Evolutionary conservation across 306 rosid genomes (phyloP), one percentile per base, ranked within the genome.

Genomic region (Benincasa hispida): DNA sequence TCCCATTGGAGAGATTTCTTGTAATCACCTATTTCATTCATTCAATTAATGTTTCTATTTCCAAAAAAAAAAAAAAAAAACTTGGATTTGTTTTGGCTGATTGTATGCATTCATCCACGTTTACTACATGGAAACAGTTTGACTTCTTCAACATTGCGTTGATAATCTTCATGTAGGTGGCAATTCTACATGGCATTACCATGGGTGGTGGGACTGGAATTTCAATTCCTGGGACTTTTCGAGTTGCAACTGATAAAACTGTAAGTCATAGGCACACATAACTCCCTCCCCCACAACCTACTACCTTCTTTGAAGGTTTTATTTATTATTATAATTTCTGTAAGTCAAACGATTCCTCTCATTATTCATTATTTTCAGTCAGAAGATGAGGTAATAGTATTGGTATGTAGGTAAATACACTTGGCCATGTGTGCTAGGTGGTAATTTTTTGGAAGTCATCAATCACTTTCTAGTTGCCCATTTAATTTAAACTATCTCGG

Each of bases 151-250:
- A 53, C 75, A 59, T 53, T 58, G 67, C 72, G 62, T 74, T 77
- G 51, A 48, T 80, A 28, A 81, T 62, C 47, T 65, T 82, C 41
- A 28, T 74, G 83, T 87, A 92, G 97, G 95, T 90, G 79, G 93
- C 99, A 62, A 88, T 92, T 83, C 83, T 94, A 72, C 86, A 94
- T 86, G 97, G 99, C 54, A 81, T 94, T 77, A 92, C 96, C 70
- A 90, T 94, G 99, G 97, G 99, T 80, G 98, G 98, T 63, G 98
- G 98, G 39, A 96, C 92, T 70, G 97, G 96, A 77, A 82, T 94
- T 72, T 91, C 98, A 80, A 84, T 94, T 76, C 98, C 97, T 2
- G 96, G 96, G 69, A 94, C 89, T 45, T 90, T 94, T 75, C 90
- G 91, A 24, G 82, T 91, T 78, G 96, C 95, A 75, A 91, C 97